Conservation (phyloP, 208 protist species). For the Herpetomonas muscarum region DNA sequence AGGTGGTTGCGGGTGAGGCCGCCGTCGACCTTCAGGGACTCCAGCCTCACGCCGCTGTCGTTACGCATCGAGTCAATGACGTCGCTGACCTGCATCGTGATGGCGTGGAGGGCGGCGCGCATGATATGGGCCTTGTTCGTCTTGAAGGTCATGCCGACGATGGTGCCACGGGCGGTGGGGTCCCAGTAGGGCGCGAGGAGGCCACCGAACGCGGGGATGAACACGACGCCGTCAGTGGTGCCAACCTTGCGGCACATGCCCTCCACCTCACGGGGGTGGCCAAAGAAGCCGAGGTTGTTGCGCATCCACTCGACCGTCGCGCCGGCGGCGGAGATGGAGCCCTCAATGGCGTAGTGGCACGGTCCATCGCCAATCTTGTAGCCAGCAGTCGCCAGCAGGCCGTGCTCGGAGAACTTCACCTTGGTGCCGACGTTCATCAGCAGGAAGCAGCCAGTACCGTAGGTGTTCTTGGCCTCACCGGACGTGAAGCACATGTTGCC, state of each 20-base stretch:
- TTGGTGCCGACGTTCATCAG: slow-evolving; percentile 95
- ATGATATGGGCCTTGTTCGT: slow-evolving; percentile 82
- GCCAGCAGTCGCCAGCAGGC: slow-evolving; percentile 94
- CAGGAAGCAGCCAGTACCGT: slow-evolving; percentile 98
- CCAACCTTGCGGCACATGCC: slow-evolving; percentile 37
- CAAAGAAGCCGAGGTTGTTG: slow-evolving; percentile 91
- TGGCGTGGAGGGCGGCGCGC: slow-evolving; percentile 84
- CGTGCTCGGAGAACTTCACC: slow-evolving; percentile 78
- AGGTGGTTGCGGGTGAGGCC: slow-evolving; percentile 90
- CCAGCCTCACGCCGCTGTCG: slow-evolving; percentile 68
- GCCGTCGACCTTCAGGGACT: slow-evolving; percentile 92
- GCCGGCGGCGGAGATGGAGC: slow-evolving; percentile 92
- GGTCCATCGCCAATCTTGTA: slow-evolving; percentile 87
- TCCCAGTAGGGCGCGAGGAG: slow-evolving; percentile 98
- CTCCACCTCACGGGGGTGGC: slow-evolving; percentile 57
- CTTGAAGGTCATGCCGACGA: slow-evolving; percentile 92
- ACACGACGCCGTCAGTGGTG: slow-evolving; percentile 86
- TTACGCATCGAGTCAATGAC: slow-evolving; percentile 79
- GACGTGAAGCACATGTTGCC: slow-evolving; percentile 92
- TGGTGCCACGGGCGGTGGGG: slow-evolving; percentile 89
- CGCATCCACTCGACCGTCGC: slow-evolving; percentile 92
- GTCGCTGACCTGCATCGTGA: slow-evolving; percentile 88
- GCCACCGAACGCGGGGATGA: slow-evolving; percentile 98
- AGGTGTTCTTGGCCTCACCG: slow-evolving; percentile 96
- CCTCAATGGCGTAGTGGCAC: slow-evolving; percentile 81